Base-by-base conservation (phyloP, 2,329 filamentous ascomycete genomes). In the Trichophyton verrucosum region DNA sequence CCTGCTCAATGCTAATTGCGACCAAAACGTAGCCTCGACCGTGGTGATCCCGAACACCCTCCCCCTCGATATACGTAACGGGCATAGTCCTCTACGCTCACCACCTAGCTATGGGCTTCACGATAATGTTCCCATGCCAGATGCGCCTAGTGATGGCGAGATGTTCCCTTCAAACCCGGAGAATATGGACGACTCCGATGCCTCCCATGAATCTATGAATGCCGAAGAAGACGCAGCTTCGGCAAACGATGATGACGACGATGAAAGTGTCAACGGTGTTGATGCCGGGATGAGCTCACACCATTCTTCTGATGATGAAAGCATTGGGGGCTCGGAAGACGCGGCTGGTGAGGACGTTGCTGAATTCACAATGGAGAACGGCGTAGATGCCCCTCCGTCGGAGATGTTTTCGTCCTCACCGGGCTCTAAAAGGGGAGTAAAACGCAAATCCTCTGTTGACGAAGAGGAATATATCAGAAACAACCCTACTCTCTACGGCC, bases 401-500 rank as follows among this genome's bases (percentile, higher is more conserved):
- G 55, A 57, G 15, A 57, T 57, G 36, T 44, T 40, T n/a, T 57
- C 55, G 20, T 40, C 55, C 55, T 57, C 55, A 11, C 82, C 84
- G 68, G 86, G 86, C 68, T 88, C 86, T 49, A 81, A 81, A 64
- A 81, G 84, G 70, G 82, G 81, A 57, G 75, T 80, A 63, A 96
- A 96, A 80, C 87, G 91, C 66, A 85, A 75, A 87, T 89, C 76
- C 75, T 80, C 66, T 73, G 80, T 82, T 42, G 85, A 86, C 58
- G 88, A 94, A 68, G 87, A 94, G 62, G 86, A 91, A 55, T 91
- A 86, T 70, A 96, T 97, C 68, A 82, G 86, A 68, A 88, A 89
- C 70, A 95, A 99, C 69, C 94, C 94, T 51, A 91, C 96, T 75
- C 80, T 99, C 7, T 99, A 97, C 77, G 94, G 94, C 56, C 80